Conservation (phyloP, 2,329 filamentous ascomycete genomes). For the Beauveria sp. region DNA sequence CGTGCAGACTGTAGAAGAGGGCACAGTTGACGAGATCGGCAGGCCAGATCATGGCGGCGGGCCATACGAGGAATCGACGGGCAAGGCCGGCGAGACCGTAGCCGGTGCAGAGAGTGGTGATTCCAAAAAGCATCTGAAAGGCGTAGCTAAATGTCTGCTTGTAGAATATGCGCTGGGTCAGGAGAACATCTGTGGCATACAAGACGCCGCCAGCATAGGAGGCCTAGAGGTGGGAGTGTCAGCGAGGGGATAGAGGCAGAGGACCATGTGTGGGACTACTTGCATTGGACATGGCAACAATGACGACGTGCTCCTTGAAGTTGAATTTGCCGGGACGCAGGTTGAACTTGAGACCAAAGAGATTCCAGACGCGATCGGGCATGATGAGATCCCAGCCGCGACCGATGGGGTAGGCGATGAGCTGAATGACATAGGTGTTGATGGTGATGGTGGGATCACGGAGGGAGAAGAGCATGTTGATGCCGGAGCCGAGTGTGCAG, state of each 20-base stretch:
- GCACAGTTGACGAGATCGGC: conserved; percentile 46
- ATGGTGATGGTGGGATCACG: conserved; percentile 53
- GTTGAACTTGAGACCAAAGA: conserved; percentile 48
- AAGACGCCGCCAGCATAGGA: conserved; percentile 50
- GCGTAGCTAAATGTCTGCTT: conserved; percentile 46
- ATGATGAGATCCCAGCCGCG: conserved; percentile 47
- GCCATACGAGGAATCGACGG: conserved; percentile 45
- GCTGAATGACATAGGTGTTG: conserved; percentile 54
- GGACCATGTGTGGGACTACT: conserved; percentile 19
- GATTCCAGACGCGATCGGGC: conserved; percentile 42
- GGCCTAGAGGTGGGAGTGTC: conserved; percentile 30
- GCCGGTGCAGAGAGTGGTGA: conserved; percentile 49
- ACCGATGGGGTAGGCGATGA: conserved; percentile 53
- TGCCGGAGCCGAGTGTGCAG: conserved; percentile 52
- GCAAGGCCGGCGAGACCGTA: conserved; percentile 50
- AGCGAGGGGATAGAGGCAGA: conserved; percentile 10
- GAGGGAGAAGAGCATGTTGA: conserved; percentile 55
- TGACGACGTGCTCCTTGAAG: conserved; percentile 54
- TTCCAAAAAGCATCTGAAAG: conserved; percentile 46
- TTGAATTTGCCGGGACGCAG: conserved; percentile 52
- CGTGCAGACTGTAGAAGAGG: conserved; percentile 41
- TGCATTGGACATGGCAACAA: conserved; percentile 58
- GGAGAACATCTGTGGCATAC: conserved; percentile 45
- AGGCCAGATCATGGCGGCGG: conserved; percentile 52
- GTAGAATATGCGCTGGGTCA: conserved; percentile 49